Percentiles rank a stretch among this genome's conserved stretches.
phyloP scores from a whole-genome alignment of 2,329 filamentous ascomycete genomes.

The Trichoderma polysporum region DNA sequence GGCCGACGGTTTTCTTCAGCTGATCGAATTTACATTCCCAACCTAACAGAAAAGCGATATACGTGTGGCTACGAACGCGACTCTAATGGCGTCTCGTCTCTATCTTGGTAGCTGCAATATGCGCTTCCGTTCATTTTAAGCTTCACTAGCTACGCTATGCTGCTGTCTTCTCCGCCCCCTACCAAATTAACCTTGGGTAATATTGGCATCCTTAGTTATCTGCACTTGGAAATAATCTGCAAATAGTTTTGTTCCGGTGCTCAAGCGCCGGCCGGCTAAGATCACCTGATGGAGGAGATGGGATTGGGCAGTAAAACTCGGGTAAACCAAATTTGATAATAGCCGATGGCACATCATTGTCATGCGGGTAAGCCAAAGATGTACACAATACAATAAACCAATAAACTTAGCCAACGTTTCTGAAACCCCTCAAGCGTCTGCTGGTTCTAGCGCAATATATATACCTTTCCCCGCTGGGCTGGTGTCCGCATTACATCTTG shows the following conservation, averaged over 20 bases:
- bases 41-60: background rate
- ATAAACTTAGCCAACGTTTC: background rate
- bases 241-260: background rate
- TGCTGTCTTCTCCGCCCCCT: background rate
- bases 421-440: background rate
- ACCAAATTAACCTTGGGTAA: background rate
- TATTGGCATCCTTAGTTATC: background rate
- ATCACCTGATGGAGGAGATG: background rate
- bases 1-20: background rate
- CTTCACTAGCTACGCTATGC: background rate
- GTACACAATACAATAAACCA: background rate
- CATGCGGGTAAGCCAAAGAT: background rate
- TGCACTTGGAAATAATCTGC: background rate
- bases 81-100: background rate
- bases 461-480: background rate
- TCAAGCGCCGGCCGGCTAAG: slow-evolving; percentile 1
- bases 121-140: background rate
- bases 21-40: background rate
- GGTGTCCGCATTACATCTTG: background rate
- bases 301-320: background rate
- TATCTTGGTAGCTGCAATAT: background rate
- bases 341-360: slow-evolving; percentile 1
- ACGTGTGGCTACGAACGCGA: background rate
- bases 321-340: slow-evolving; percentile 15
- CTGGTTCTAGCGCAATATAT: background rate